Evolutionary conservation across 2,329 filamentous ascomycete species (phyloP).

Genomic region (Cladosporium colombiae): DNA sequence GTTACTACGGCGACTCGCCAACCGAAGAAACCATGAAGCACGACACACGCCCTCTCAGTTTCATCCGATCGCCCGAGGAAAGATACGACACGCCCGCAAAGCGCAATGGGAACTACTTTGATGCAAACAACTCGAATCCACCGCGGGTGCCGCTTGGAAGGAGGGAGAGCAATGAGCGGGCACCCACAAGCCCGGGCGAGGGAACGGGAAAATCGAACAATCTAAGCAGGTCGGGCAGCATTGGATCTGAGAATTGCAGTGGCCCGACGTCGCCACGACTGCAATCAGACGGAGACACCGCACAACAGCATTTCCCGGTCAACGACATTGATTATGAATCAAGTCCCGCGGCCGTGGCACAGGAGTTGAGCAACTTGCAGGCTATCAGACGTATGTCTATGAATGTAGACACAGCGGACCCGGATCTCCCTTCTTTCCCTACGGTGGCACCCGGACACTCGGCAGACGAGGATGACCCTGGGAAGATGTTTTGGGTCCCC

Average conservation of each 20-base stretch:
- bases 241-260: conserved; percentile 28
- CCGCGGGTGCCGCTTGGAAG: conserved; percentile 32
- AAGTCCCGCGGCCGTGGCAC: conserved; percentile 82
- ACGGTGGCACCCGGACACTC: conserved; percentile 67
- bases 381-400: conserved; percentile 91
- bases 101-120: conserved; percentile 34
- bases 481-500: conserved; percentile 91
- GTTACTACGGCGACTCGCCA: conserved; percentile 75
- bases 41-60: conserved; percentile 69
- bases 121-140: conserved; percentile 26
- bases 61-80: conserved; percentile 62
- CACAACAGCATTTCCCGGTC: conserved; percentile 59
- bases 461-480: conserved; percentile 80
- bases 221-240: conserved; percentile 41
- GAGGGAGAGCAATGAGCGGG: conserved; percentile 39
- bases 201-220: conserved; percentile 19
- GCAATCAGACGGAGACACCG: conserved; percentile 32
- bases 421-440: conserved; percentile 72
- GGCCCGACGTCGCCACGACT: conserved; percentile 37
- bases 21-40: conserved; percentile 26
- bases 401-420: conserved; percentile 73
- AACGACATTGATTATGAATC: conserved; percentile 89
- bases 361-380: conserved; percentile 89
- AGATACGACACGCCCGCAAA: conserved; percentile 39
- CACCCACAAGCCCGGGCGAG: conserved; percentile 25